Conservation (phyloP, 352 stramenopile species). For the Pythium oligandrum region DNA sequence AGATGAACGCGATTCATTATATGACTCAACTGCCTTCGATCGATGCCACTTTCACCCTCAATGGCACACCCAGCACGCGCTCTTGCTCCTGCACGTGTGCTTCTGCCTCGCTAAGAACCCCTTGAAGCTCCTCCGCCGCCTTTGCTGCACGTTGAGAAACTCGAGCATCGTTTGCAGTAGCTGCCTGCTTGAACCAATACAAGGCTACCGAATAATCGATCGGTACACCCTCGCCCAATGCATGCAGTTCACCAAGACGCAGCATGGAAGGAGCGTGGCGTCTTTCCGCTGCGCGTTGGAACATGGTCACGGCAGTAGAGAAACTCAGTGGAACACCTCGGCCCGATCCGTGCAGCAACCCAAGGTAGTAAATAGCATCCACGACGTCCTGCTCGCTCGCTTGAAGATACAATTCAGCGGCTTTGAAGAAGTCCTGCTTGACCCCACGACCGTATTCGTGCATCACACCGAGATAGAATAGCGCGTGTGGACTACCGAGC, state of each 20-base stretch:
- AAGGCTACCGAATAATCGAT: slow-evolving; percentile 43
- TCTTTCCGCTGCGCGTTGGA: slow-evolving; percentile 32
- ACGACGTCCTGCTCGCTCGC: slow-evolving; percentile 21
- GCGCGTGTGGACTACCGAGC: slow-evolving; percentile 5
- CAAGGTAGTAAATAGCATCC: slow-evolving; percentile 55
- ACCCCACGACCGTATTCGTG: slow-evolving; percentile 21
- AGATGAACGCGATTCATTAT: slow-evolving; percentile 3
- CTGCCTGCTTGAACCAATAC: slow-evolving; percentile 39
- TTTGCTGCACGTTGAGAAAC: slow-evolving; percentile 18
- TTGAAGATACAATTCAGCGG: slow-evolving; percentile 14
- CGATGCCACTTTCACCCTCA: slow-evolving; percentile 35
- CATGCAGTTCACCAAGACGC: slow-evolving; percentile 44
- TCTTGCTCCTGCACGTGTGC: slow-evolving; percentile 37
- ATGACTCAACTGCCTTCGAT: slow-evolving; percentile 19
- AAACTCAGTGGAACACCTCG: slow-evolving; percentile 40
- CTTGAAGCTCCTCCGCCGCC: slow-evolving; percentile 31
- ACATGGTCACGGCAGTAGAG: slow-evolving; percentile 21
- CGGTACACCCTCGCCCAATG: slow-evolving; percentile 22
- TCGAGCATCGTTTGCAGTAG: slow-evolving; percentile 21
- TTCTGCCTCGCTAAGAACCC: slow-evolving; percentile 37
- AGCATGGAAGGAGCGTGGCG: slow-evolving; percentile 45
- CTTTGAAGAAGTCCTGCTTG: slow-evolving; percentile 4
- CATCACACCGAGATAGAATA: slow-evolving; percentile 22
- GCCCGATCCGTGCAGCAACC: slow-evolving; percentile 35
- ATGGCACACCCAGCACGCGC: slow-evolving; percentile 27